Conservation (phyloP, 2,329 filamentous ascomycete species). For the Cytospora mali region DNA sequence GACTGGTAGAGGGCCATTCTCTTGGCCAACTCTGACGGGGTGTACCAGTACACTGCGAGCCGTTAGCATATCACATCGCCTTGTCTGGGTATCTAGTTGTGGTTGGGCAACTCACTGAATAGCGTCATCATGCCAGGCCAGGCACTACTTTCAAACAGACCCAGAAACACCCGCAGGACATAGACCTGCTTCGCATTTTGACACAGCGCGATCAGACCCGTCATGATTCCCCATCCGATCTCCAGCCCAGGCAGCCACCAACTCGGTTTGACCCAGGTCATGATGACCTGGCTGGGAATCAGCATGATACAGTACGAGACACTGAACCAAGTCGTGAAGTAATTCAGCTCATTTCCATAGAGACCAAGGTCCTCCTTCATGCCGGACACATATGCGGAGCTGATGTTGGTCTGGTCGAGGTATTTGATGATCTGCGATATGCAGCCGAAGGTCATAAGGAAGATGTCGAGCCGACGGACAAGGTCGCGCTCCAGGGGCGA, state of each 20-base stretch:
- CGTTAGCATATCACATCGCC: conserved; percentile 19
- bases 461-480: conserved; percentile 39
- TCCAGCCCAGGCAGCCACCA: conserved; percentile 41
- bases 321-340: conserved; percentile 40
- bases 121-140: conserved; percentile 50
- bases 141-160: conserved; percentile 43
- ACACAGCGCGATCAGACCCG: conserved; percentile 38
- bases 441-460: conserved; percentile 41
- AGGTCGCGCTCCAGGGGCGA: conserved; percentile 37
- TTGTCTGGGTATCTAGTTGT: conserved; percentile 19
- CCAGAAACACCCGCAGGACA: conserved; percentile 44
- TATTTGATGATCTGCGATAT: conserved; percentile 38
- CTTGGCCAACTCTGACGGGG: conserved; percentile 49
- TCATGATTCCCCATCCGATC: conserved; percentile 40
- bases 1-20: conserved; percentile 57
- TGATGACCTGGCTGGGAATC: conserved; percentile 41
- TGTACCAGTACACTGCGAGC: conserved; percentile 45
- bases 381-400: conserved; percentile 43
- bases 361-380: conserved; percentile 42
- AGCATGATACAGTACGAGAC: conserved; percentile 42
- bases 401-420: conserved; percentile 43
- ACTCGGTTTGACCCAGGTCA: conserved; percentile 42
- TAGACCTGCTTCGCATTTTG: conserved; percentile 42
- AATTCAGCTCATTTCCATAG: conserved; percentile 33
- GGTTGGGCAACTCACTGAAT: conserved; percentile 36